These are phyloP conservation scores for Wickerhamiella siamensis DNA, from an alignment of 805 yeast species.

Conservation along the genomic window DNA sequence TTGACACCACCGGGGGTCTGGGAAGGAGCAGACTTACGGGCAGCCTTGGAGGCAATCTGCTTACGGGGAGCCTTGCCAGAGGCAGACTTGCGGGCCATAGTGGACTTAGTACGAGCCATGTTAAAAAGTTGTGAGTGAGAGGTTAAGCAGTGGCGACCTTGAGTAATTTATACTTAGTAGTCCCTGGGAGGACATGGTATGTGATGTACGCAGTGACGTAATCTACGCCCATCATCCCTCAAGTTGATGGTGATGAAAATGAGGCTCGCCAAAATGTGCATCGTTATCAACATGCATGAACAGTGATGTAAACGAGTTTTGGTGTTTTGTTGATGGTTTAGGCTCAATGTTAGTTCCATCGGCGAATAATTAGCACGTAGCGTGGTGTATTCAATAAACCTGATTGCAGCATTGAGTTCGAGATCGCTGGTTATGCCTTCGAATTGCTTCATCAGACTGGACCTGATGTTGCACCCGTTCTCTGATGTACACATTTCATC, in stretches of 20 bases:
- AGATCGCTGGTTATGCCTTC: no score
- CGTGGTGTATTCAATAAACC: no score
- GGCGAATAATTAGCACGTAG: no score
- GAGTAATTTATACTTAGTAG: not conserved
- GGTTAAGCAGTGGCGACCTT: not conserved
- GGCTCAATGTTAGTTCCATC: no score
- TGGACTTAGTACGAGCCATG: slow-evolving; percentile 18
- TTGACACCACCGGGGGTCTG: slow-evolving; percentile 74
- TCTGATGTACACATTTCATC: not conserved
- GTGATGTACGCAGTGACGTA: not conserved
- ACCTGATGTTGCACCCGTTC: not conserved
- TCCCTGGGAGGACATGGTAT: not conserved
- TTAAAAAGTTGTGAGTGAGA: not conserved
- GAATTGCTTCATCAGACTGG: no score
- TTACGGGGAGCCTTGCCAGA: slow-evolving; percentile 92
- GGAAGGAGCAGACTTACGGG: slow-evolving; percentile 76
- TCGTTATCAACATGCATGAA: no score
- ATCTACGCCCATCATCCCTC: not conserved
- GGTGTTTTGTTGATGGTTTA: no score
- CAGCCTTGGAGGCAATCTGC: slow-evolving; percentile 82
- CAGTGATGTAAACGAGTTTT: no score
- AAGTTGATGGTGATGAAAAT: no score
- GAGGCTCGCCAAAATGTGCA: no score
- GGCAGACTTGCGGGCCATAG: slow-evolving; percentile 64
- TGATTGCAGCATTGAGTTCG: no score